Evolutionary conservation across 108 stramenopile genomes (phyloP).

Genomic region (Licmophora abbreviata): DNA sequence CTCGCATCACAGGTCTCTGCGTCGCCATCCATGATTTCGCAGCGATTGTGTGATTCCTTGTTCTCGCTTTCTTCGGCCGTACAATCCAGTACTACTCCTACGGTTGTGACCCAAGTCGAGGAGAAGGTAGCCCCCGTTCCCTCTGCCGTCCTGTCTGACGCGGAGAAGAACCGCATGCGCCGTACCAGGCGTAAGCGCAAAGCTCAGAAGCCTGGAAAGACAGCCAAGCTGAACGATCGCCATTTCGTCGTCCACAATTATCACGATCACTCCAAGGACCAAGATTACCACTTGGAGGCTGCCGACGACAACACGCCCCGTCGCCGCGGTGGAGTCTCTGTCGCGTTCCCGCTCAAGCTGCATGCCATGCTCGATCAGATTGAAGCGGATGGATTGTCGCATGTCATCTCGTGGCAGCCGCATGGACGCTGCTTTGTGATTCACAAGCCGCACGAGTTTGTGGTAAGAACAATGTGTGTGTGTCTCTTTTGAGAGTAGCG

Average conservation of each 20-base stretch:
- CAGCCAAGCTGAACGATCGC: constrained; percentile 54
- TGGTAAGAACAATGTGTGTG: no score
- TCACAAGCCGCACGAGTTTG: constrained; percentile 64
- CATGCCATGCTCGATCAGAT: constrained; percentile 61
- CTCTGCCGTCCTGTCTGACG: no score
- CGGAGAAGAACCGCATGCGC: no score
- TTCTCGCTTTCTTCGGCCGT: no score
- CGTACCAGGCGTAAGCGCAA: constrained; percentile 41
- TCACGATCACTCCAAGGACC: constrained; percentile 47
- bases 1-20: no score
- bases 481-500: no score
- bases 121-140: no score
- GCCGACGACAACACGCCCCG: constrained; percentile 8
- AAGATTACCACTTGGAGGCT: background rate
- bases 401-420: constrained; percentile 66
- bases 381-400: constrained; percentile 32
- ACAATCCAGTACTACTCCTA: no score
- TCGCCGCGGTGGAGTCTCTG: constrained; percentile 43
- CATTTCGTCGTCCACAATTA: constrained; percentile 74
- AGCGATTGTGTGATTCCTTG: no score
- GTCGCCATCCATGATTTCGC: no score
- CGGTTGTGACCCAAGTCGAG: no score
- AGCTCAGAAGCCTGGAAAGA: constrained; percentile 73
- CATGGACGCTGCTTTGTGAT: constrained; percentile 77
- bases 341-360: constrained; percentile 61